Evolutionary conservation across 768 basidiomycete species (phyloP), one percentile per base, ranked within the genome.

Genomic region (Hygrophoropsis aurantiaca): DNA sequence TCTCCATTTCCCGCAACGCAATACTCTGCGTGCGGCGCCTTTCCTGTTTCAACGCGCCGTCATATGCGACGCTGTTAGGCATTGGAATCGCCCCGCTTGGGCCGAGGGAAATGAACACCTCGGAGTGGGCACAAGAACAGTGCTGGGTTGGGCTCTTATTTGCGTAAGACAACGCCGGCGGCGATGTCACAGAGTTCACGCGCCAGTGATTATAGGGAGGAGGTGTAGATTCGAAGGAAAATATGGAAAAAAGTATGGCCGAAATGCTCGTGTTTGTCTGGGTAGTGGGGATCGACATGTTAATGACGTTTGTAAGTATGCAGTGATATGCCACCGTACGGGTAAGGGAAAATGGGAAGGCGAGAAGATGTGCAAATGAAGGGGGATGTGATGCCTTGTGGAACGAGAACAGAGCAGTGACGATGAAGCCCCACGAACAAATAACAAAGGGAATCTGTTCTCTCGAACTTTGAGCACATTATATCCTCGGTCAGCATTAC

Each of bases 161-260:
- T n/a, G n/a, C n/a, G n/a, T n/a, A n/a, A n/a, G n/a, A n/a, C n/a
- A n/a, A n/a, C n/a, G n/a, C n/a, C n/a, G n/a, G n/a, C n/a, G n/a
- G n/a, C n/a, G n/a, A n/a, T n/a, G n/a, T n/a, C n/a, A n/a, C n/a
- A n/a, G n/a, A n/a, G n/a, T 45, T 19, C 13, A 32, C 16, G 16
- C 23, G 16, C 15, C 16, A 34, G 36, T 48, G 40, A 32, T 47
- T 35, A 36, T 43, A 49, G 20, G 50, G 46, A 4, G 47, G 45
- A 7, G 18, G 21, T 6, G 25, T n/a, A 11, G 46, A 45, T 16
- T 27, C 11, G n/a, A 43, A 32, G 15, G 15, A 41, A 16, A 51
- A 18, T 2, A 30, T 20, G 32, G 32, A 26, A 42, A 32, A 25
- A 19, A 35, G 24, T 34, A 16, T 21, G 8, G 18, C 33, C 19